These are phyloP conservation scores for Verticillium zaregamsianum DNA, from an alignment of 2,329 filamentous ascomycete species.

Conservation along the genomic window DNA sequence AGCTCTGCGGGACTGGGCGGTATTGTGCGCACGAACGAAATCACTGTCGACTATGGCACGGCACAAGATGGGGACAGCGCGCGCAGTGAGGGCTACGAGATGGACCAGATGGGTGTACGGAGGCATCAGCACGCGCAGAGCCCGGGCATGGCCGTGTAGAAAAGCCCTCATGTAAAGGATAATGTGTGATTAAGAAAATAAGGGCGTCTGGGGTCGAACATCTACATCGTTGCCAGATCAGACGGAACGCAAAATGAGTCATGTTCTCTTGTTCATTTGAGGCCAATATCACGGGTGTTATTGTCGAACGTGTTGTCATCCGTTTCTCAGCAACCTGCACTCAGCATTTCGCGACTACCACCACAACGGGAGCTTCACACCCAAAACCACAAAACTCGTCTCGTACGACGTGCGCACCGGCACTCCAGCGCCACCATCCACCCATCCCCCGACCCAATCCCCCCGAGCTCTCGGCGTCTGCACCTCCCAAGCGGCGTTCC, in stretches of 20 bases:
- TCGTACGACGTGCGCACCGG: background rate
- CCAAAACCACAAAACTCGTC: background rate
- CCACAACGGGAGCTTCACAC: background rate
- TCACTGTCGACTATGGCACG: constrained; percentile 1
- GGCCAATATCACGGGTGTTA: background rate
- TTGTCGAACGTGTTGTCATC: too few species aligned
- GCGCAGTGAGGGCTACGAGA: background rate
- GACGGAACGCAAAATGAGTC: background rate
- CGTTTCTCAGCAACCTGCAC: too few species aligned
- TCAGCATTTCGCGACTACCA: background rate
- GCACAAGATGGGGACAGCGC: background rate
- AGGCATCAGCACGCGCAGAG: background rate
- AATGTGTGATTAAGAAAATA: background rate
- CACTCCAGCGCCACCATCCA: background rate
- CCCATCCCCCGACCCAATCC: background rate
- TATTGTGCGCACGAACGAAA: constrained; percentile 1
- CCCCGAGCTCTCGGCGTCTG: background rate
- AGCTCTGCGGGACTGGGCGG: background rate
- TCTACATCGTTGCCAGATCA: background rate
- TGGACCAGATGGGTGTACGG: background rate
- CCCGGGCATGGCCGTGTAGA: background rate
- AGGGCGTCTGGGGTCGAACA: background rate
- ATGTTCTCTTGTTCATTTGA: background rate
- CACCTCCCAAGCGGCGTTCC: background rate
- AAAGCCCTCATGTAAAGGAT: background rate